A percentile compares a stretch with the other conserved stretches of the same genome.
These are phyloP conservation scores for Diutina mesorugosa DNA, from an alignment of 1,139 yeast genomes.

Conservation along the genomic window DNA sequence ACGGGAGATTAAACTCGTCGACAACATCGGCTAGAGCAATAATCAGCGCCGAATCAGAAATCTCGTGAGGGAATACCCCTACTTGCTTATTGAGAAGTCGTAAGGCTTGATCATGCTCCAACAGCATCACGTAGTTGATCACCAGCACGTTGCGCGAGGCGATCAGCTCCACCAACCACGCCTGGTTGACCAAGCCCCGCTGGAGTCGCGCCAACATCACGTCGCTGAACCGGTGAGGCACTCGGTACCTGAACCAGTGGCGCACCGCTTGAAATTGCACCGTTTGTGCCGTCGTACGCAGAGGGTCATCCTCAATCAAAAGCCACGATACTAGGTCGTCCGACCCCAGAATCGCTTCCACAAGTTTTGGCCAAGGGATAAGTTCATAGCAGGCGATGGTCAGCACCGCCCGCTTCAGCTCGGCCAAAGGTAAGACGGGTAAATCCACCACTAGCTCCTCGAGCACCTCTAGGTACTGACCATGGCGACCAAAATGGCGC, in stretches of 20 bases:
- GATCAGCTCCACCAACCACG: neutral
- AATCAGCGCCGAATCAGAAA: neutral
- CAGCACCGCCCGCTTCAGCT: neutral
- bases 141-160: neutral
- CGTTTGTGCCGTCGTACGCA: neutral
- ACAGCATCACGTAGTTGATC: neutral
- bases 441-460: neutral
- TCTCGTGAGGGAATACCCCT: neutral
- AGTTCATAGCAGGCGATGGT: neutral
- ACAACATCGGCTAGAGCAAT: neutral
- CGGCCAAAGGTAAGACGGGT: neutral
- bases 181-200: neutral
- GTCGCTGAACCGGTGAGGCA: neutral
- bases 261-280: neutral
- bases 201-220: neutral
- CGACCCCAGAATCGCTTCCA: neutral
- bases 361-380: neutral
- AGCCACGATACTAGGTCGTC: neutral
- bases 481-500: neutral
- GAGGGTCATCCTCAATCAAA: neutral
- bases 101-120: neutral
- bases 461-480: neutral
- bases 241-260: neutral
- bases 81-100: neutral
- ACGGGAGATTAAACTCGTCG: neutral